These are phyloP conservation scores for Gynochthodes officinalis DNA, from an alignment of 257 asterid genomes.

Conservation along the genomic window DNA sequence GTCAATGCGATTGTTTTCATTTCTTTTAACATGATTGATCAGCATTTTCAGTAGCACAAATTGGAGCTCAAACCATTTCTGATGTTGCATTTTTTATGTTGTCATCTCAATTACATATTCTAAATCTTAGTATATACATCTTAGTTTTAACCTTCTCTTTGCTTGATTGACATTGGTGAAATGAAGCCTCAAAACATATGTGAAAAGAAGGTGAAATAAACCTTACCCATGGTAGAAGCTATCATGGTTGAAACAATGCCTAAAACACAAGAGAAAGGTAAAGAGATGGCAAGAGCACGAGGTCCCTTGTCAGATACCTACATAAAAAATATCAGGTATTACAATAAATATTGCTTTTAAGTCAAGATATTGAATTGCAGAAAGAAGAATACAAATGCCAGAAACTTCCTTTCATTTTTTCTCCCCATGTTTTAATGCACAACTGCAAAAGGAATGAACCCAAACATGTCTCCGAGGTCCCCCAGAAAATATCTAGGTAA, in stretches of 20 bases:
- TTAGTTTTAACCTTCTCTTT: too few species aligned
- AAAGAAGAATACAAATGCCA: slow-evolving; percentile 2
- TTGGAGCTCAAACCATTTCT: too few species aligned
- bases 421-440: not conserved
- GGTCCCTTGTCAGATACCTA: slow-evolving; percentile 87
- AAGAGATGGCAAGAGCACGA: slow-evolving; percentile 91
- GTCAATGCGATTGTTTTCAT: too few species aligned
- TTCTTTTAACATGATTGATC: too few species aligned
- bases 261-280: slow-evolving; percentile 86
- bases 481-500: not conserved
- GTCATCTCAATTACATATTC: too few species aligned
- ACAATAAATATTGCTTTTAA: not conserved
- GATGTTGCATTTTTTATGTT: too few species aligned
- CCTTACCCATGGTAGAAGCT: slow-evolving; percentile 90
- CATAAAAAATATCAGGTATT: slow-evolving; percentile 3
- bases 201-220: not conserved
- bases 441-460: not conserved
- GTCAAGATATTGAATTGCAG: not conserved
- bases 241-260: slow-evolving; percentile 92
- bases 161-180: too few species aligned
- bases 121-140: too few species aligned
- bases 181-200: too few species aligned
- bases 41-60: too few species aligned
- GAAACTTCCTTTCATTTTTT: not conserved
- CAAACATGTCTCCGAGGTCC: too few species aligned